Evolutionary conservation across 495 filamentous ascomycete genomes (phyloP).

Genomic region (Apiosordaria backusii): DNA sequence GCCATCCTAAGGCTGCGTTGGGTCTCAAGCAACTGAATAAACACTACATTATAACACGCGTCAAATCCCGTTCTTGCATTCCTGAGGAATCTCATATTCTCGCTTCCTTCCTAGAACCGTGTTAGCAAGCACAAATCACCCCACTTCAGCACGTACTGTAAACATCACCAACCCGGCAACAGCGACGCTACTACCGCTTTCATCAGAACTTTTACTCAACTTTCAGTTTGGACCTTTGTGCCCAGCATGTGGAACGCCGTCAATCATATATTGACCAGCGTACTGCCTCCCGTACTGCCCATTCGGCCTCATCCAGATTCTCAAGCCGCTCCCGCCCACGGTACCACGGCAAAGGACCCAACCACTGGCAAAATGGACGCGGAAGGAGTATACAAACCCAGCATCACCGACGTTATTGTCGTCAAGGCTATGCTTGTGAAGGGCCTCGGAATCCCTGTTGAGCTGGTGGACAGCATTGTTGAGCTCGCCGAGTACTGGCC

Average conservation of each 20-base stretch:
- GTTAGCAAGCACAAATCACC: neutral
- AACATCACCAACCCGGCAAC: neutral
- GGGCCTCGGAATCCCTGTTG: conserved; percentile 49
- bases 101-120: neutral
- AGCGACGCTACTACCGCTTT: neutral
- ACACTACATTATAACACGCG: neutral
- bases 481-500: conserved; percentile 74
- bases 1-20: neutral
- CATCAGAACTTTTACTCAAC: neutral
- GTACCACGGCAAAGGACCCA: neutral
- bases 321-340: neutral
- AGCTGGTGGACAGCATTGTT: conserved; percentile 64
- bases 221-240: neutral
- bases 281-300: neutral
- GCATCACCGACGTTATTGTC: conserved; percentile 42
- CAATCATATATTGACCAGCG: neutral
- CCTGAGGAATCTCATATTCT: neutral
- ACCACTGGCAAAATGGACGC: neutral
- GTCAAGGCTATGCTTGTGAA: conserved; percentile 44
- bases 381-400: conserved; percentile 28
- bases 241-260: neutral
- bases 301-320: neutral
- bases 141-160: neutral
- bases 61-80: neutral
- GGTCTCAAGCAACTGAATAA: neutral